Base-by-base conservation (phyloP, 169 alveolate genomes). In the Babesia bigemina region DNA sequence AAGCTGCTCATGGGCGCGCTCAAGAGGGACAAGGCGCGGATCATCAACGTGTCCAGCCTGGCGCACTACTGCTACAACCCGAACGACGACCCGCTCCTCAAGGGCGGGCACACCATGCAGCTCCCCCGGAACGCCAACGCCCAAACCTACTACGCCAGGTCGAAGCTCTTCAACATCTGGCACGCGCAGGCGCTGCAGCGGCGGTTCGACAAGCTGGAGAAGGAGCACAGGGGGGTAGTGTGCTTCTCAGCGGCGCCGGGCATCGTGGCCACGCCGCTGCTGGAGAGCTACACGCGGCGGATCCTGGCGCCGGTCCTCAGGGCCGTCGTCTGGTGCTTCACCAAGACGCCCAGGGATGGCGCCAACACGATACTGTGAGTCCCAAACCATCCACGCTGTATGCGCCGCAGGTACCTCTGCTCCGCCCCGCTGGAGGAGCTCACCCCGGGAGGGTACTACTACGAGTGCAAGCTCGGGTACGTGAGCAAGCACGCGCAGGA, bases 401-500 rank as follows among this genome's bases (percentile, higher is more conserved):
- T 7, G 26, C 21, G 11, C 10, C 19, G 16, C 48, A 79, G 87
- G 70, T 72, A 69, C 49, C 76, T 79, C 45, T 70, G 82, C 48
- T 24, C 79, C 13, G 66, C 87, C 7, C 74, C 78, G 17, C 58
- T 63, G 13, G 49, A 39, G 58, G 48, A 63, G 47, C 50, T 79
- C 24, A 44, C 61, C 17, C 87, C 87, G 0, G 87, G 87, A 33
- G 87, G 60, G 26, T 79, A 79, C 52, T 79, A 79, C 61, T 56
- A 59, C 53, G 74, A 79, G 53, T 60, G 75, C 29, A 47, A 36
- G 49, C 48, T 79, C 45, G 87, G 75, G 6, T 79, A 65, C 42
- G 87, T 79, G 33, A 70, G 84, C 49, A 71, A 71, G 48, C 59
- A 79, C 42, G 87, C 87, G n/a, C 84, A 79, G 24, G 84, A 79